phyloP scores from a whole-genome alignment of 2,329 filamentous ascomycete genomes.

The Plenodomus biglobosus region DNA sequence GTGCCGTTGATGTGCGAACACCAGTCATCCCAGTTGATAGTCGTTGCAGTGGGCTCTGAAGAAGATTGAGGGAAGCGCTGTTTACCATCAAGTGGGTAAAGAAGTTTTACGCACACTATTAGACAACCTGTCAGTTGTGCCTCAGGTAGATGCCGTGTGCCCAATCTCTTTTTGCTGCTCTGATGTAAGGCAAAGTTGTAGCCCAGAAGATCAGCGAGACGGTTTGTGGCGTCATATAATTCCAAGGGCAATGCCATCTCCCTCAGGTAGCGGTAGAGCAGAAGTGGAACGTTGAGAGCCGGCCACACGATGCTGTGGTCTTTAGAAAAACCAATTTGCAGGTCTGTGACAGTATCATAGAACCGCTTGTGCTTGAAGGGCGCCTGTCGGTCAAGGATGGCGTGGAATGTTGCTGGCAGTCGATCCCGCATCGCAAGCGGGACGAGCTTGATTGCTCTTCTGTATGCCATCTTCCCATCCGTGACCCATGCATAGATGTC shows the following conservation, averaged over 20 bases:
- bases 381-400: constrained; percentile 57
- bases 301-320: constrained; percentile 74
- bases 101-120: constrained; percentile 74
- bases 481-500: constrained; percentile 71
- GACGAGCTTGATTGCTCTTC: constrained; percentile 60
- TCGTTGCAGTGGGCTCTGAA: constrained; percentile 60
- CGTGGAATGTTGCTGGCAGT: constrained; percentile 63
- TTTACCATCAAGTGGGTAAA: constrained; percentile 70
- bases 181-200: constrained; percentile 62
- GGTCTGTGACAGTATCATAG: constrained; percentile 63
- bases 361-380: constrained; percentile 58
- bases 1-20: background rate
- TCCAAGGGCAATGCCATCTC: constrained; percentile 76
- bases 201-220: constrained; percentile 55
- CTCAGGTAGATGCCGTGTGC: constrained; percentile 60
- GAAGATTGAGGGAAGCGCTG: constrained; percentile 54
- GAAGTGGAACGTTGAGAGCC: constrained; percentile 66
- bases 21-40: constrained; percentile 76
- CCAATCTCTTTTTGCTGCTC: constrained; percentile 16
- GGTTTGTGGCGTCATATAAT: constrained; percentile 61
- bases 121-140: constrained; percentile 70
- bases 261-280: constrained; percentile 70
- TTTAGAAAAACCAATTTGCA: constrained; percentile 64
- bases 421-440: constrained; percentile 66
- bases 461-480: constrained; percentile 69